Percentiles rank a stretch among this genome's conserved stretches.
These are phyloP conservation scores for Teunomyces stri DNA, from an alignment of 805 yeast genomes.

Conservation along the genomic window DNA sequence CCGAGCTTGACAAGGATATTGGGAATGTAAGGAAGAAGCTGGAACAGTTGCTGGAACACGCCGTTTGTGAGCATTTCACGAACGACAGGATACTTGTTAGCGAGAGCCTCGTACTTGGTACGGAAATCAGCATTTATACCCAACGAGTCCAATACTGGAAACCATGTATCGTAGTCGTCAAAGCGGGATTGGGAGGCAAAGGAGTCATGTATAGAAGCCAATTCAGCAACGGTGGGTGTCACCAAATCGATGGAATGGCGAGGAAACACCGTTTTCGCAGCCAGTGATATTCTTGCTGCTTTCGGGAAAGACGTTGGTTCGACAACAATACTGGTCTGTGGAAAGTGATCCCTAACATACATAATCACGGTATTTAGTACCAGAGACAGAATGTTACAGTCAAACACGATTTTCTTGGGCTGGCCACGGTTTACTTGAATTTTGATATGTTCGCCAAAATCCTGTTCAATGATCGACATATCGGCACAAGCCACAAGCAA, in stretches of 20 bases:
- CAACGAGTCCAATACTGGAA: conserved; percentile 63
- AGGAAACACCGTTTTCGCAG: conserved; percentile 46
- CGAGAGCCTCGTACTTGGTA: conserved; percentile 39
- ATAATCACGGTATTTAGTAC: conserved; percentile 39
- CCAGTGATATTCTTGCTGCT: conserved; percentile 45
- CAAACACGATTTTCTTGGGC: conserved; percentile 58
- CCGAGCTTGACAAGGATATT: conserved; percentile 69
- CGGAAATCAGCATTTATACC: conserved; percentile 48
- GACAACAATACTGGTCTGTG: conserved; percentile 40
- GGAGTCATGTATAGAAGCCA: conserved; percentile 50
- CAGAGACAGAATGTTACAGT: conserved; percentile 59
- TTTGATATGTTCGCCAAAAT: conserved; percentile 41
- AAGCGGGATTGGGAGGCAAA: conserved; percentile 41
- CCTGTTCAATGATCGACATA: conserved; percentile 64
- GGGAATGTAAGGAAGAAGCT: conserved; percentile 72
- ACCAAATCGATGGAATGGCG: conserved; percentile 42
- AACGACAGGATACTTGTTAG: conserved; percentile 18
- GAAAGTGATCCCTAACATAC: conserved; percentile 9
- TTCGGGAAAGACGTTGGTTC: conserved; percentile 81
- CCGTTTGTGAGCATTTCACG: conserved; percentile 39
- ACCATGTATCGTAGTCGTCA: conserved; percentile 65
- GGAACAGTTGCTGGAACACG: conserved; percentile 62
- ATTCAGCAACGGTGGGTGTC: conserved; percentile 71
- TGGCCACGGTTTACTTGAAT: conserved; percentile 35
- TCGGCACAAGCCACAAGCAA: conserved; percentile 79